Conservation (phyloP, 202 grass and related monocot genomes). For the Tripidium arundinaceum region DNA sequence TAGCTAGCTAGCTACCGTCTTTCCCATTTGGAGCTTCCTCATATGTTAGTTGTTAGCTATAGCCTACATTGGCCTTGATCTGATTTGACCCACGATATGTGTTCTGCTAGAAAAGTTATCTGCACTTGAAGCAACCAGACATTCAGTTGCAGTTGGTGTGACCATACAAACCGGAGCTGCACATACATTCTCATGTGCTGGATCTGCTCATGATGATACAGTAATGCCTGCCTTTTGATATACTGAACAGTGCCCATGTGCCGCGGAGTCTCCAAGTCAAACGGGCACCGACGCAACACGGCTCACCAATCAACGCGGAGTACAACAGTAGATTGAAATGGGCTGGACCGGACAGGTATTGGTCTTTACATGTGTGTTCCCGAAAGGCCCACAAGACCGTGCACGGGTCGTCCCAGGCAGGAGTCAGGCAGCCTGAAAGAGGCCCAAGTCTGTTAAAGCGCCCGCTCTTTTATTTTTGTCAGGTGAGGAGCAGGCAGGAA, state of each 20-base stretch:
- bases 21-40: background rate
- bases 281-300: background rate
- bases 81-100: background rate
- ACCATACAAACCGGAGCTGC: background rate
- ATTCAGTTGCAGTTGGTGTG: slow-evolving; percentile 19
- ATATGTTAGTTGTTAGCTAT: too few relatives aligned
- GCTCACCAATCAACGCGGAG: background rate
- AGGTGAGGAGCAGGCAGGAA: background rate
- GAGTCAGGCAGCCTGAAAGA: background rate
- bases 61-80: too few relatives aligned
- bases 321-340: background rate
- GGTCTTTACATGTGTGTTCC: background rate
- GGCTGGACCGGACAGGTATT: background rate
- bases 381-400: background rate
- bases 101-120: background rate
- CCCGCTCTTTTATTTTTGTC: background rate
- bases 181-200: slow-evolving; percentile 26
- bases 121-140: slow-evolving; percentile 21
- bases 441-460: background rate
- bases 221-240: background rate
- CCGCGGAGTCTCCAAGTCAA: background rate
- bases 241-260: slow-evolving; percentile 5
- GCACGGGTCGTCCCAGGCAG: background rate
- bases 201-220: background rate
- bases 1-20: too few relatives aligned